Conservation (phyloP, 441 rosid genomes). For the Adansonia gregorii region DNA sequence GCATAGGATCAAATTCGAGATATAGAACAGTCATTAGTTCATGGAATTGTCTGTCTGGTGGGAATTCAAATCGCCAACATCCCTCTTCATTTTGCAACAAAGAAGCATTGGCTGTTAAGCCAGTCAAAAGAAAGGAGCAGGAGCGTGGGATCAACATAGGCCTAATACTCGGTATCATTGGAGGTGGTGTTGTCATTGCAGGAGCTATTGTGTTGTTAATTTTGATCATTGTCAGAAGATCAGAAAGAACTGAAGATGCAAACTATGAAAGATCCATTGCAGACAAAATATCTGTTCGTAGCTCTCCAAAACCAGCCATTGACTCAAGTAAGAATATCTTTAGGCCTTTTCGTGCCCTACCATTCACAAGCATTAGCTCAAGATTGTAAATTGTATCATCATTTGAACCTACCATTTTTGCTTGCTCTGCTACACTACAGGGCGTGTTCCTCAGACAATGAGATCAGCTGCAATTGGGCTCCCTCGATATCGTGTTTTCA, state of each 20-base stretch:
- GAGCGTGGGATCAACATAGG: constrained; percentile 44
- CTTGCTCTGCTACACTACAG: constrained; percentile 34
- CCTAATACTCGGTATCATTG: constrained; percentile 60
- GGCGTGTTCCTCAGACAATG: constrained; percentile 84
- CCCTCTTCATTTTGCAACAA: constrained; percentile 70
- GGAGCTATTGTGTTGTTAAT: constrained; percentile 46
- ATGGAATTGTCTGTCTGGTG: constrained; percentile 76
- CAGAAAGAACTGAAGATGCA: constrained; percentile 38
- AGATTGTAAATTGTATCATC: background rate
- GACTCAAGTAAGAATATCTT: constrained; percentile 61
- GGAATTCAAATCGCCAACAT: constrained; percentile 60
- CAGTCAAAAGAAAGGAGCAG: constrained; percentile 37
- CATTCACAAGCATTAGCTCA: background rate
- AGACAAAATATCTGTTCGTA: constrained; percentile 56
- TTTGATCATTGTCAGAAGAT: constrained; percentile 50
- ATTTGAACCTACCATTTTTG: background rate
- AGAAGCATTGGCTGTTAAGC: constrained; percentile 77
- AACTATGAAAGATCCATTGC: constrained; percentile 45
- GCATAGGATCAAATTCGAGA: constrained; percentile 49
- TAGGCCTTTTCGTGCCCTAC: background rate
- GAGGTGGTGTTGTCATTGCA: constrained; percentile 54
- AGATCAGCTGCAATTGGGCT: constrained; percentile 80
- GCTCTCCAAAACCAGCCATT: constrained; percentile 52
- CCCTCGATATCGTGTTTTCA: constrained; percentile 64
- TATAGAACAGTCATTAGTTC: constrained; percentile 57